Evolutionary conservation across 2,329 filamentous ascomycete species (phyloP), one percentile per base, ranked within the genome.

Genomic region (Colletotrichum truncatum): DNA sequence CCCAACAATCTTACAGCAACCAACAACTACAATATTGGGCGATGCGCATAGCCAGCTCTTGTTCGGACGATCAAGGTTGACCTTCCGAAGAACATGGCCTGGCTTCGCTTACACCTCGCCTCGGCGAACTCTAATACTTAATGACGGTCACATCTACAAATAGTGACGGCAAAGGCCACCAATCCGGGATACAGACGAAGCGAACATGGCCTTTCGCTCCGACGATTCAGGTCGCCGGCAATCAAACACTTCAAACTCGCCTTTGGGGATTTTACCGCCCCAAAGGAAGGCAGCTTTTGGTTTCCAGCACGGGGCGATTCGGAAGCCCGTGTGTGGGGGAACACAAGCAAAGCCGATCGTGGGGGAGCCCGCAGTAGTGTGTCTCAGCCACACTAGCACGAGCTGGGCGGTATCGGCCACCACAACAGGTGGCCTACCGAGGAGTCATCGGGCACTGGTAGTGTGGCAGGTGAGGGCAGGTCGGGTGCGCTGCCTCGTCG

Each of bases 361-460:
- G 62, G 62, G 48, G 28, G n/a, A 53, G 43, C 59, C 59, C 52
- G 28, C 46, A 53, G 61, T 30, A 43, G 45, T 28, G 53, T 36
- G 63, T 66, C 58, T 64, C 51, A 64, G 58, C 63, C 63, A 66
- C 63, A 66, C 63, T 52, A 32, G 45, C 63, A 64, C 56, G 55
- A 11, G 58, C 52, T 34, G 30, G 59, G 59, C 58, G 63, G n/a
- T 56, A 46, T 64, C 51, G 58, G 63, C 51, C 63, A 64, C 23
- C 23, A n/a, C 51, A 43, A 10, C 10, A 6, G 32, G 46, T 25
- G 23, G 16, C n/a, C 7, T 12, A 61, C 34, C 48, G 32, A 65
- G 57, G 51, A 66, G 57, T 58, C 63, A 64, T 41, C 43, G 32
- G 49, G 39, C 48, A n/a, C 32, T 30, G 53, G 53, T 45, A 36